Evolutionary conservation across 2,329 filamentous ascomycete species (phyloP), one percentile per base, ranked within the genome.

Genomic region (Hymenoscyphus infarciens): DNA sequence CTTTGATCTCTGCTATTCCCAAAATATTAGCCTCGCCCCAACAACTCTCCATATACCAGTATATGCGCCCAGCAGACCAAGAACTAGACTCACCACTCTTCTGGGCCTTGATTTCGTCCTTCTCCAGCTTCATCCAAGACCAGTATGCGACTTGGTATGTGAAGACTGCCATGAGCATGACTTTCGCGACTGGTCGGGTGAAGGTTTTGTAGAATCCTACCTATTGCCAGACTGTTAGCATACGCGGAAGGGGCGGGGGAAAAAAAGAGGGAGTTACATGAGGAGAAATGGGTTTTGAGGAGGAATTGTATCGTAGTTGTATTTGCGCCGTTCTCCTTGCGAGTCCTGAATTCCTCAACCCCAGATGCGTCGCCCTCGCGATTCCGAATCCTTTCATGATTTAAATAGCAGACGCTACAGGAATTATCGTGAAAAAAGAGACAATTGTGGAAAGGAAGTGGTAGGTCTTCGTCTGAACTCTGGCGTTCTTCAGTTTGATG

Each of bases 121-220:
- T 83, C 75, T 93, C 90, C 58, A 94, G 80, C 75, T 88, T 90
- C 42, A 84, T 74, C 91, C 91, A 95, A 15, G 77, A 78, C 79
- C 85, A 91, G 77, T 93, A 94, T 15, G 83, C 76, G n/a, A 90
- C 70, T 76, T 95, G 91, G 75, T 94, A 95, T 1, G 87, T 89
- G 72, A 91, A 87, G 61, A 92, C 83, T 60, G 91, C 89, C 72
- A 89, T 82, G 42, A 94, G 81, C 67, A 91, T 84, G 60, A 87
- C 86, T 77, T 92, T 94, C 60, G 85, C 82, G 55, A 94, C 80
- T 2, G 91, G 90, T 1, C 88, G 82, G 45, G 87, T 85, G 72
- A 92, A 92, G 15, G 85, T 86, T 72, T 85, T 87, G 80, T 92
- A 94, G 77, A 93, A 93, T 56, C 81, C 79, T 57, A 83, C 77